Percentiles rank a stretch among this genome's conserved stretches.
Conservation (phyloP, 805 yeast species). For the Starmerella tilneyi region DNA sequence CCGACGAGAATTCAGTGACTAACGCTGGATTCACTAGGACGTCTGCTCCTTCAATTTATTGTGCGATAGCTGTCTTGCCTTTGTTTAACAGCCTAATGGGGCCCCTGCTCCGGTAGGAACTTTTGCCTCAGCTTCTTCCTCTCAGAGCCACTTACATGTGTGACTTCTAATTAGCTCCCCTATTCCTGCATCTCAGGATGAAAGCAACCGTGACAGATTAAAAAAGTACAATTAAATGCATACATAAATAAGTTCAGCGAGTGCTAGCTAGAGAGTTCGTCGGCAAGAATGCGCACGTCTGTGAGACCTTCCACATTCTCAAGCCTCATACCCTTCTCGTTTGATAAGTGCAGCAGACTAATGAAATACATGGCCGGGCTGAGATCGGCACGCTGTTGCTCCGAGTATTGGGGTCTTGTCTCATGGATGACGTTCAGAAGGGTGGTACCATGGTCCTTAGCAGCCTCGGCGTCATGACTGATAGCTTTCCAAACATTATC, state of each 20-base stretch:
- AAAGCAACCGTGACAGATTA: no score
- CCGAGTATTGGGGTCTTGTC: constrained; percentile 44
- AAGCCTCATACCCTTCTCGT: constrained; percentile 64
- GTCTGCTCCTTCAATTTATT: no score
- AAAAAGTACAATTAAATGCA: neutral
- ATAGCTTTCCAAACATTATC: constrained; percentile 61
- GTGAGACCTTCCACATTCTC: constrained; percentile 37
- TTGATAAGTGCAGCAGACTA: constrained; percentile 73
- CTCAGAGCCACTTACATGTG: no score
- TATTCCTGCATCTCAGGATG: no score
- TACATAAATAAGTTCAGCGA: neutral
- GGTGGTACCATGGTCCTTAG: constrained; percentile 11
- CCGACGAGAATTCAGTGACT: no score
- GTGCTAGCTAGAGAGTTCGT: neutral
- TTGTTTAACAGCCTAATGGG: no score
- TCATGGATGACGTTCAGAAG: constrained; percentile 43
- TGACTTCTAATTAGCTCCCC: no score
- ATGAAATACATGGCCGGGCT: constrained; percentile 81
- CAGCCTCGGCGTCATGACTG: constrained; percentile 16
- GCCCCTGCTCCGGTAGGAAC: no score
- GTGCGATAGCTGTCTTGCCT: no score
- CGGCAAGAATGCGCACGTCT: constrained; percentile 22
- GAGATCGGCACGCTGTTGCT: constrained; percentile 50
- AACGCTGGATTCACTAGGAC: no score
- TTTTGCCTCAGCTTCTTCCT: no score